Evolutionary conservation across 1,284 basidiomycete species (phyloP), one percentile per base, ranked within the genome.

Genomic region (Tylopilus orsonianus): DNA sequence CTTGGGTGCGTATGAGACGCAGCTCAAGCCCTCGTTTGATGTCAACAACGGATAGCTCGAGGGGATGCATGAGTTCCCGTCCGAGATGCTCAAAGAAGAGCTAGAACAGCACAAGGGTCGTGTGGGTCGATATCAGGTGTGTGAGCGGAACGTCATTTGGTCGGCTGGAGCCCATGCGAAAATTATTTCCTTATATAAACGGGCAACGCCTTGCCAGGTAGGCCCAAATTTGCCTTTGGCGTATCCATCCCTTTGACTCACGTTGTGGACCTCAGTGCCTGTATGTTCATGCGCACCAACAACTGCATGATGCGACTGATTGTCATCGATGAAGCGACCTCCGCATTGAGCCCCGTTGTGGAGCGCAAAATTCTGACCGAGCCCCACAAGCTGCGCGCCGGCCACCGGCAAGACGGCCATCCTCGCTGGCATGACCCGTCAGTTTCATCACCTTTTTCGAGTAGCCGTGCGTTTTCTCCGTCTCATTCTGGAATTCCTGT

Each of bases 341-440:
- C 77, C 0, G 71, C 76, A 0, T 55, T 81, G 9, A 79, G 80
- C 40, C 72, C 79, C 5, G 68, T 76, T 50, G 74, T 66, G 2
- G 78, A 81, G 59, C 66, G 67, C n/a, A 54, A 69, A 6, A 63
- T 85, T 14, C 79, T 85, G 53, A 66, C 71, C 6, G 68, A 73
- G 1, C 66, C 85, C 39, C 64, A 75, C 19, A 64, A 70, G 14
- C 63, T 67, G 30, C 70, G 80, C 8, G 65, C 70, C 6, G 80
- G 77, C 8, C 8, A 65, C 70, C 6, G 80, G 77, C 8, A 84
- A 82, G 68, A 85, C 83, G 10, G 75, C 85, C 73, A 61, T 86
- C 1, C 80, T 84, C 53, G 80, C n/a, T n/a, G n/a, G n/a, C n/a
- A n/a, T 85, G 3, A 83, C 82, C 0, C 84, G 87, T 60, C 74